A percentile compares a stretch with the other conserved stretches of the same genome.
Evolutionary conservation across 352 stramenopile genomes (phyloP).

Genomic region (Phytopythium aichiense): DNA sequence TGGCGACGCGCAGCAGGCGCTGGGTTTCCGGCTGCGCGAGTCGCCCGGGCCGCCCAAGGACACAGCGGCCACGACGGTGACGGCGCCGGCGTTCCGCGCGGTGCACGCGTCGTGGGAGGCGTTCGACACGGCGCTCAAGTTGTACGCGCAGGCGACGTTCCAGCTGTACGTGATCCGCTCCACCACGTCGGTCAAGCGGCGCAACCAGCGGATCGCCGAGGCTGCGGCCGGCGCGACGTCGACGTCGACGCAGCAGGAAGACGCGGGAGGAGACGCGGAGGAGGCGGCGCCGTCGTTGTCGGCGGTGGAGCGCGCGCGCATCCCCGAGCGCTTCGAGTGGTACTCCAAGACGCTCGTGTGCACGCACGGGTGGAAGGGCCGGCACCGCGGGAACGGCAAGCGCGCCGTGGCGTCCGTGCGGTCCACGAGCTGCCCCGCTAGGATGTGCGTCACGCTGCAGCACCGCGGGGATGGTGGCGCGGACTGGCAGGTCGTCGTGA

Average conservation of each 20-base stretch:
- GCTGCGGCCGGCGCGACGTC: neutral
- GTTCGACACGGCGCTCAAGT: conserved; percentile 60
- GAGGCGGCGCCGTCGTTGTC: neutral
- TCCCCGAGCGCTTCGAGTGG: conserved; percentile 60
- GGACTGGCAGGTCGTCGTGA: conserved; percentile 71
- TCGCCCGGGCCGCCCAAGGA: neutral
- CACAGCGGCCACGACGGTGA: conserved; percentile 10
- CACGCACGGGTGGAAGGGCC: conserved; percentile 76
- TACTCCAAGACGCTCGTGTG: conserved; percentile 84
- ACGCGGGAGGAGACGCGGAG: neutral
- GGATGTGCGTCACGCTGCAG: conserved; percentile 79
- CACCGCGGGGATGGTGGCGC: conserved; percentile 28
- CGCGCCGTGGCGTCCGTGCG: conserved; percentile 53
- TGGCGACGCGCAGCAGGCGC: neutral
- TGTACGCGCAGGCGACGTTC: conserved; percentile 55
- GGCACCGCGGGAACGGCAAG: conserved; percentile 60
- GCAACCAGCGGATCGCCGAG: conserved; percentile 65
- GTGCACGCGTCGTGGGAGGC: conserved; percentile 60
- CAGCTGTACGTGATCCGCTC: conserved; percentile 78
- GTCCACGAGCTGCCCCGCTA: conserved; percentile 64
- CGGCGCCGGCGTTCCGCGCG: conserved; percentile 37
- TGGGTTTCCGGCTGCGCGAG: conserved; percentile 6
- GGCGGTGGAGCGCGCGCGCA: conserved; percentile 33
- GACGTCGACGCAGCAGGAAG: neutral
- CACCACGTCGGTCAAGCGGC: conserved; percentile 66